Evolutionary conservation across 805 yeast species (phyloP).

Genomic region (Maudiozyma saulgeensis): DNA sequence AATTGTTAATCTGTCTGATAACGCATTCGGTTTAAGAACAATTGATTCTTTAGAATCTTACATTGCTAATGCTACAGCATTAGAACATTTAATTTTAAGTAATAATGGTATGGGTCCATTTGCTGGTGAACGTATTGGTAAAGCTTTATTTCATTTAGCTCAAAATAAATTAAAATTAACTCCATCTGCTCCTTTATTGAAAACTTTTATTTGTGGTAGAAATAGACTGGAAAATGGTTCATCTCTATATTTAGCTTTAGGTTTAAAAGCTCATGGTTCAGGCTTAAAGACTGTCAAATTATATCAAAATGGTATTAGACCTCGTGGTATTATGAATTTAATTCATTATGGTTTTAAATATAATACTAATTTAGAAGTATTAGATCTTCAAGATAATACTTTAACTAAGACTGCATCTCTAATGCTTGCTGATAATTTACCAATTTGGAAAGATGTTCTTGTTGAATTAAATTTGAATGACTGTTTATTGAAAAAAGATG

Average conservation of each 20-base stretch:
- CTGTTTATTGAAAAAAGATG: conserved; percentile 72
- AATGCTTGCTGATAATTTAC: conserved; percentile 52
- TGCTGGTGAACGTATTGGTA: conserved; percentile 92
- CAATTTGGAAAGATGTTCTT: conserved; percentile 52
- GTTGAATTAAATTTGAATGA: conserved; percentile 81
- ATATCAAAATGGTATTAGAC: conserved; percentile 96
- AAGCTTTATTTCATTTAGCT: conserved; percentile 66
- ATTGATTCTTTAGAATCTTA: conserved; percentile 80
- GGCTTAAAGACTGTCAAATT: conserved; percentile 60
- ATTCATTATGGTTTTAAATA: conserved; percentile 60
- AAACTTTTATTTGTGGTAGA: conserved; percentile 92
- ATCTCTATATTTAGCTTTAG: conserved; percentile 71
- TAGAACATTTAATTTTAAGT: conserved; percentile 79
- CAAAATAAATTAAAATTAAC: conserved; percentile 44
- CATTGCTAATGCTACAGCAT: conserved; percentile 61
- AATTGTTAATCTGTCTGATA: conserved; percentile 79
- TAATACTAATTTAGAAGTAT: conserved; percentile 49
- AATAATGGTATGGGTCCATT: conserved; percentile 98
- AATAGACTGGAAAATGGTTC: conserved; percentile 96
- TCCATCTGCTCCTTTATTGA: conserved; percentile 37
- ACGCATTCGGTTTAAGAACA: conserved; percentile 94
- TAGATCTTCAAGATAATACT: conserved; percentile 94
- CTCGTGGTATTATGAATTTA: conserved; percentile 74
- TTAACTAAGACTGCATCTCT: conserved; percentile 62
- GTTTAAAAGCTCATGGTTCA: conserved; percentile 69